Evolutionary conservation across 2,329 filamentous ascomycete species (phyloP).

Genomic region (Aspergillus quadricinctus): DNA sequence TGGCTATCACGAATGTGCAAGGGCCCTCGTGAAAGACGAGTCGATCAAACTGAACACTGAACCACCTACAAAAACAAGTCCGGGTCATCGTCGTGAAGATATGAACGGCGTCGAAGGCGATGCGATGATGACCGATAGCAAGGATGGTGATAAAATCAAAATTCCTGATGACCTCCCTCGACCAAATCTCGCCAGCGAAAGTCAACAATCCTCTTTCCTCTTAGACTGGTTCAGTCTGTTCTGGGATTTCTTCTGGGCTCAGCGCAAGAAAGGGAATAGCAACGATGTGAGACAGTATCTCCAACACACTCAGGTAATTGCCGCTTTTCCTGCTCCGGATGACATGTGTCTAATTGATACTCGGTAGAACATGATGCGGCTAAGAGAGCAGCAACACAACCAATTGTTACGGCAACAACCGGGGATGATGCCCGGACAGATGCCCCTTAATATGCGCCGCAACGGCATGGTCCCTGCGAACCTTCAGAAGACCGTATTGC

Average conservation of each 20-base stretch:
- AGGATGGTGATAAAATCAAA: conserved; percentile 71
- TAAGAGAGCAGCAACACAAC: conserved; percentile 72
- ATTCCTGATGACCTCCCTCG: conserved; percentile 74
- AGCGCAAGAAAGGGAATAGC: conserved; percentile 65
- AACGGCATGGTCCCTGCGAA: conserved; percentile 36
- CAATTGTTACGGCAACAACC: conserved; percentile 72
- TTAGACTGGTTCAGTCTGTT: conserved; percentile 97
- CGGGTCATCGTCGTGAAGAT: conserved; percentile 64
- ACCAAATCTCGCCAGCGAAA: conserved; percentile 52
- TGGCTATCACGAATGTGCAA: conserved; percentile 77
- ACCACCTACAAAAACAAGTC: conserved; percentile 60
- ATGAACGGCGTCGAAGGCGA: conserved; percentile 71
- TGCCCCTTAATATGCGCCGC: conserved; percentile 59
- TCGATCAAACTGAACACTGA: conserved; percentile 54
- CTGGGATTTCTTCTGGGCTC: conserved; percentile 89
- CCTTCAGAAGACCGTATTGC: conserved; percentile 70
- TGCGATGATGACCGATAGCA: conserved; percentile 76
- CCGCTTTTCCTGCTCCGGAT: conserved; percentile 1
- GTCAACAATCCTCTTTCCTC: conserved; percentile 74
- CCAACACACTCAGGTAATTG: conserved; percentile 69
- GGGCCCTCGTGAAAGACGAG: conserved; percentile 65
- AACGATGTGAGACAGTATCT: conserved; percentile 70
- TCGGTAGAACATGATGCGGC: conserved; percentile 58
- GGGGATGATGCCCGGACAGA: conserved; percentile 48
- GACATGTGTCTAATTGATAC: conserved; percentile 15